phyloP scores from a whole-genome alignment of 192 early-diverging fungal genomes.

The Phycomyces nitens region DNA sequence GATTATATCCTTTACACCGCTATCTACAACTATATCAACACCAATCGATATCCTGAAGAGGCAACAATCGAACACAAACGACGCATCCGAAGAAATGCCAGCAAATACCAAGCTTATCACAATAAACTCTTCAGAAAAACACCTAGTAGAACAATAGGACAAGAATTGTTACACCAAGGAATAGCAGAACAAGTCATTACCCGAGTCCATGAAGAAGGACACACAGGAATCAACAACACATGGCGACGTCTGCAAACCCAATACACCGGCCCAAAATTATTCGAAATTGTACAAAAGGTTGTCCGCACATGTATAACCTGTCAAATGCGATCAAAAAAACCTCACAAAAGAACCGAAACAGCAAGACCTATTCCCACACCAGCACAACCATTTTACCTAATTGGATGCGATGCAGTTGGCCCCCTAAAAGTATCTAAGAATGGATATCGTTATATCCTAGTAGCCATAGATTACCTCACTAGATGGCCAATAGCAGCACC shows the following conservation, averaged over 20 bases:
- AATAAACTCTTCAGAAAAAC: neutral
- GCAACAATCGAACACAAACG: neutral
- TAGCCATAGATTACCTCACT: conserved; percentile 26
- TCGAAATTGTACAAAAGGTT: neutral
- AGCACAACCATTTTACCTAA: neutral
- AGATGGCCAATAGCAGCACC: conserved; percentile 23
- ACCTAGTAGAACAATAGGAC: neutral
- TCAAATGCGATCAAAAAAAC: neutral
- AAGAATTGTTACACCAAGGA: conserved; percentile 14
- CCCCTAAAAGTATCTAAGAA: neutral
- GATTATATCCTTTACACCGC: neutral
- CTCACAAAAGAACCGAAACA: neutral
- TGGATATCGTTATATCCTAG: conserved; percentile 23
- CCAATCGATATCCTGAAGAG: neutral
- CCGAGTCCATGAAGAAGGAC: conserved; percentile 16
- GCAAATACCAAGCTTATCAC: neutral
- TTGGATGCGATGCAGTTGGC: conserved; percentile 12
- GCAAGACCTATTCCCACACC: conserved; percentile 7
- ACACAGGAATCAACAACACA: conserved; percentile 9
- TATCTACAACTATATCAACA: neutral
- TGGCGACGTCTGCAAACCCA: neutral
- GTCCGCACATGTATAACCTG: conserved; percentile 14
- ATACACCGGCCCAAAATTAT: neutral
- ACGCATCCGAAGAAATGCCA: neutral
- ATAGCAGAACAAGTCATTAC: neutral